Evolutionary conservation across 2,329 filamentous ascomycete species (phyloP).

Genomic region (Aphanocladium album): DNA sequence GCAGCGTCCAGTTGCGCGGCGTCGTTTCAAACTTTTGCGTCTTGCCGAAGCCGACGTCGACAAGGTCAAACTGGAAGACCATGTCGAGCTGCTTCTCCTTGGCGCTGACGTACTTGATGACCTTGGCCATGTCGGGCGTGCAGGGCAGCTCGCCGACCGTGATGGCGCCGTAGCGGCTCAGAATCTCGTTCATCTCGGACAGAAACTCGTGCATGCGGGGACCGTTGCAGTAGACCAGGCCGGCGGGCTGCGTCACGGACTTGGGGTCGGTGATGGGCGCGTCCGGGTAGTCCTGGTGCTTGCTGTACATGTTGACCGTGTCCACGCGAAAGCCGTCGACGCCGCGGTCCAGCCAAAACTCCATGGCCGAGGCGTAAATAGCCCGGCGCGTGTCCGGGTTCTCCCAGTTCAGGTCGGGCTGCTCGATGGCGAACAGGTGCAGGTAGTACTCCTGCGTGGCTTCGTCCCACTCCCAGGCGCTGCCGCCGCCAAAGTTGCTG

Average conservation of each 20-base stretch:
- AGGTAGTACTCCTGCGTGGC: constrained; percentile 71
- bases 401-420: constrained; percentile 86
- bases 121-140: constrained; percentile 52
- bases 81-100: constrained; percentile 58
- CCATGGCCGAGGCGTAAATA: constrained; percentile 66
- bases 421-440: constrained; percentile 67
- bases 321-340: constrained; percentile 72
- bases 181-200: constrained; percentile 57
- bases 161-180: constrained; percentile 59
- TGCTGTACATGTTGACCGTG: constrained; percentile 69
- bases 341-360: constrained; percentile 73
- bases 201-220: constrained; percentile 65
- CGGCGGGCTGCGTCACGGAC: constrained; percentile 46
- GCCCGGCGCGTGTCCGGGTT: constrained; percentile 61
- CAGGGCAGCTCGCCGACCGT: constrained; percentile 66
- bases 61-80: constrained; percentile 64
- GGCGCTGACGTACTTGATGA: constrained; percentile 56
- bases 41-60: constrained; percentile 53
- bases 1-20: constrained; percentile 38
- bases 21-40: constrained; percentile 49
- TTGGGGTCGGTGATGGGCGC: constrained; percentile 48
- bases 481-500: constrained; percentile 54
- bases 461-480: constrained; percentile 68
- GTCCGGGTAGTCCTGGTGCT: constrained; percentile 53
- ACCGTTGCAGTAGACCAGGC: constrained; percentile 59